Evolutionary conservation across 306 rosid species (phyloP).

Genomic region (Dryas octopetala): DNA sequence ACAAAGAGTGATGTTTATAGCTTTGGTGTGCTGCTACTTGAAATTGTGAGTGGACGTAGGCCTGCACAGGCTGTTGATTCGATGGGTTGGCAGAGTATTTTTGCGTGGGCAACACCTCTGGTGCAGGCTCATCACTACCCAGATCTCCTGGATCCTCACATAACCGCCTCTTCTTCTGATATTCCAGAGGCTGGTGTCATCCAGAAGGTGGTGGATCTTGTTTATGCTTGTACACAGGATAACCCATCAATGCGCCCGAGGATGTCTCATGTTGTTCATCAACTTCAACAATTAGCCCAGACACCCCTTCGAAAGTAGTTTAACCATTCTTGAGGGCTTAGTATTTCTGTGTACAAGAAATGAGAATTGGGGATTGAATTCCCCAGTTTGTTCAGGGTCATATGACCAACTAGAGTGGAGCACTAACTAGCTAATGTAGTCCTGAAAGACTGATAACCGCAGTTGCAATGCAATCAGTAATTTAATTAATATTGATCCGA

Average conservation of each 20-base stretch:
- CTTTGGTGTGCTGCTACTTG: slow-evolving; percentile 89
- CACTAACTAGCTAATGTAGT: too few relatives aligned
- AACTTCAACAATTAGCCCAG: slow-evolving; percentile 74
- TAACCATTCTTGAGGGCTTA: not conserved
- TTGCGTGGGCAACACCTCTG: slow-evolving; percentile 97
- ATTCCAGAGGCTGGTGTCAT: slow-evolving; percentile 74
- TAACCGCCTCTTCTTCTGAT: slow-evolving; percentile 52
- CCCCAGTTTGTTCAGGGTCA: not conserved
- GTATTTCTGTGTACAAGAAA: not conserved
- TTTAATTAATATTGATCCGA: too few relatives aligned
- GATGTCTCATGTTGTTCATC: slow-evolving; percentile 99
- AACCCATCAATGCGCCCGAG: slow-evolving; percentile 98
- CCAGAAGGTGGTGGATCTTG: slow-evolving; percentile 95
- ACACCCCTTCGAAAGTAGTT: slow-evolving; percentile 46
- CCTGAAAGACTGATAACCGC: too few relatives aligned
- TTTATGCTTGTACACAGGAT: slow-evolving; percentile 95
- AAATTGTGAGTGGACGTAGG: slow-evolving; percentile 91
- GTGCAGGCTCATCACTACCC: slow-evolving; percentile 90
- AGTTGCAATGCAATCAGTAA: too few relatives aligned
- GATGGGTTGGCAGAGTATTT: slow-evolving; percentile 96
- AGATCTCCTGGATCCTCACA: slow-evolving; percentile 88
- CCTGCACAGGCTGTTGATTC: slow-evolving; percentile 97
- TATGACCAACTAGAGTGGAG: not conserved
- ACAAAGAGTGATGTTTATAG: slow-evolving; percentile 95
- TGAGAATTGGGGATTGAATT: not conserved